Conservation (phyloP, 1,139 yeast species). For the Kazachstania sp. region DNA sequence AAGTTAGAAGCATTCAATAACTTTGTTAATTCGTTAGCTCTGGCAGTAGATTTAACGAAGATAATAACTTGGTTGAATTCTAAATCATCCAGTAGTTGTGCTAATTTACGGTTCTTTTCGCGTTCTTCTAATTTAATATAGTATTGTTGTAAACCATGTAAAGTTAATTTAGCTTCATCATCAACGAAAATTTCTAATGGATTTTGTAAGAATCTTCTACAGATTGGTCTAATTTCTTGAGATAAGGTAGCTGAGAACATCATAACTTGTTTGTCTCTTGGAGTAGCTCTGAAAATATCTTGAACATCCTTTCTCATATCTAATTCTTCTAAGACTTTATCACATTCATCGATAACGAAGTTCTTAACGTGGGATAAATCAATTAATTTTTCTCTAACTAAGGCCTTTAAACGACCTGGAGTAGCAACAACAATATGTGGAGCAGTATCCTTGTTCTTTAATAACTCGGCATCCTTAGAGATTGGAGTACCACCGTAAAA, state of each 20-base stretch:
- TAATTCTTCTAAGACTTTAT: conserved; percentile 83
- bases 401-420: conserved; percentile 94
- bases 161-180: conserved; percentile 93
- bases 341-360: conserved; percentile 97
- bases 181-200: conserved; percentile 97
- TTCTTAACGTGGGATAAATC: conserved; percentile 87
- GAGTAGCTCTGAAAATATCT: conserved; percentile 95
- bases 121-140: conserved; percentile 81
- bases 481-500: conserved; percentile 95
- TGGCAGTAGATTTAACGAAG: conserved; percentile 83
- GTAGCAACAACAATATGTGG: conserved; percentile 98
- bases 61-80: conserved; percentile 98
- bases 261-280: conserved; percentile 98
- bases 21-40: conserved; percentile 88
- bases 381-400: conserved; percentile 83
- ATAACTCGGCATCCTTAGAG: conserved; percentile 74
- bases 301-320: conserved; percentile 99
- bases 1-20: conserved; percentile 87
- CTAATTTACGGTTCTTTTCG: conserved; percentile 88
- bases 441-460: conserved; percentile 87
- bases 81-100: conserved; percentile 84
- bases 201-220: conserved; percentile 96
- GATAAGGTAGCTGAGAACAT: conserved; percentile 97
- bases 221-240: conserved; percentile 90
- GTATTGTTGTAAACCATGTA: conserved; percentile 97